Evolutionary conservation across 1,139 yeast species (phyloP).

Genomic region (Arxiozyma slooffiae): DNA sequence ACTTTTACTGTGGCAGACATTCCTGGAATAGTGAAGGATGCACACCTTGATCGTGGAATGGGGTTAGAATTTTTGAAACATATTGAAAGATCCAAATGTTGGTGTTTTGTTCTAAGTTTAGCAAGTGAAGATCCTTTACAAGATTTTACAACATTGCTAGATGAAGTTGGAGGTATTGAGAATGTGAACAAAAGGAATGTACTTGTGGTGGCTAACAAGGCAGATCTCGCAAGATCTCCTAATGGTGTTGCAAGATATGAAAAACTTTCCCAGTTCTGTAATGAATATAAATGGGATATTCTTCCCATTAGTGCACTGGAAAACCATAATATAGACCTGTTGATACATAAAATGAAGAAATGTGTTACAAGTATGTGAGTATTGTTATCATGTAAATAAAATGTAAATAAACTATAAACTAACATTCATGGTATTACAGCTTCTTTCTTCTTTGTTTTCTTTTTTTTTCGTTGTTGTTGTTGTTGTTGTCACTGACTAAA

Average conservation of each 20-base stretch:
- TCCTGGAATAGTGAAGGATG: conserved; percentile 90
- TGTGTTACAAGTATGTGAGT: conserved; percentile 4
- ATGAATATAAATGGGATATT: conserved; percentile 47
- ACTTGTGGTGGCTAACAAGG: conserved; percentile 82
- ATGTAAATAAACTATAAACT: neutral
- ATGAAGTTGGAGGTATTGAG: conserved; percentile 65
- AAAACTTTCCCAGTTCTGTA: conserved; percentile 37
- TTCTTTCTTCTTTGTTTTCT: no score
- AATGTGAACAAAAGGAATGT: conserved; percentile 41
- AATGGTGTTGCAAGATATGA: conserved; percentile 36
- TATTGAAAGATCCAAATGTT: conserved; percentile 81
- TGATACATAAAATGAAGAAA: conserved; percentile 52
- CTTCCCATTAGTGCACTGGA: conserved; percentile 78
- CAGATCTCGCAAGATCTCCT: conserved; percentile 48
- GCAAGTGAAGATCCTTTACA: conserved; percentile 52
- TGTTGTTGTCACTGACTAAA: no score
- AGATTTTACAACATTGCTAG: conserved; percentile 52
- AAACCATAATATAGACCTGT: conserved; percentile 60
- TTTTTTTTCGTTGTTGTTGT: no score
- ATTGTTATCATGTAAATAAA: no score
- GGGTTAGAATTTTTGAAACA: conserved; percentile 88
- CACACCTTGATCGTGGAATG: conserved; percentile 77
- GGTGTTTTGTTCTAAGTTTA: conserved; percentile 76
- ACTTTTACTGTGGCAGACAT: conserved; percentile 94
- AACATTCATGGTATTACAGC: neutral